A percentile compares a stretch with the other conserved stretches of the same genome.
Conservation (phyloP, 495 filamentous ascomycete genomes). For the Jackrogersella minutella region DNA sequence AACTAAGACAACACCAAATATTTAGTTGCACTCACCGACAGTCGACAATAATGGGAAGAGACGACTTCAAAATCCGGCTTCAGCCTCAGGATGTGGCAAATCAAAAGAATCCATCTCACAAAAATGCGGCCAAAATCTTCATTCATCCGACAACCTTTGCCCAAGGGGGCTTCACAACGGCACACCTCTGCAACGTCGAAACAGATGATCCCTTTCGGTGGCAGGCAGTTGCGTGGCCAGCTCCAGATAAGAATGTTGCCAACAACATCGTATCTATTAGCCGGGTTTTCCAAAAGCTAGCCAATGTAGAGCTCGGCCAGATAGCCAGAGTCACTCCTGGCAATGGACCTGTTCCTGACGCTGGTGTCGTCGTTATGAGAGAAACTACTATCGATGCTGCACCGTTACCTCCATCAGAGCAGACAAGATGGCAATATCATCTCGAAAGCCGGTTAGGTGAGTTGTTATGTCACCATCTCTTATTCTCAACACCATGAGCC, state of each 20-base stretch:
- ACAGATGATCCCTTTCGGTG: conserved; percentile 19
- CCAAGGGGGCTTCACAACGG: conserved; percentile 39
- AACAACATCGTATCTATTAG: conserved; percentile 45
- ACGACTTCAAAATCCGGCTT: conserved; percentile 45
- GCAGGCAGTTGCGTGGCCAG: conserved; percentile 43
- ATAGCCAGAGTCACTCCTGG: conserved; percentile 39
- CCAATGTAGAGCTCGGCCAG: conserved; percentile 41
- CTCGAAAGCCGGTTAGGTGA: conserved; percentile 64
- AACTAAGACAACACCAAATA: conserved; percentile 2
- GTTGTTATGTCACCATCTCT: conserved; percentile 25
- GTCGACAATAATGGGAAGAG: conserved; percentile 25
- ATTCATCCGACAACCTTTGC: conserved; percentile 44
- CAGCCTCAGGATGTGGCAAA: conserved; percentile 43
- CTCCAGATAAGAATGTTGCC: conserved; percentile 43
- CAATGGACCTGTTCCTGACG: conserved; percentile 34
- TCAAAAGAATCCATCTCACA: conserved; percentile 43
- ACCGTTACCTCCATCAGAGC: conserved; percentile 49
- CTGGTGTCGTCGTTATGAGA: conserved; percentile 38
- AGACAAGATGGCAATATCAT: conserved; percentile 69
- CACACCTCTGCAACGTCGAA: conserved; percentile 39
- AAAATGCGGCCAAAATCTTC: conserved; percentile 45
- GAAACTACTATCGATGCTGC: conserved; percentile 34
- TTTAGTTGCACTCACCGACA: background rate
- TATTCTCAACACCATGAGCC: background rate
- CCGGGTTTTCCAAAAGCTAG: conserved; percentile 39